Percentiles rank a stretch among this genome's conserved stretches.
Conservation (phyloP, 2,329 filamentous ascomycete genomes). For the Apiospora malaysiana region DNA sequence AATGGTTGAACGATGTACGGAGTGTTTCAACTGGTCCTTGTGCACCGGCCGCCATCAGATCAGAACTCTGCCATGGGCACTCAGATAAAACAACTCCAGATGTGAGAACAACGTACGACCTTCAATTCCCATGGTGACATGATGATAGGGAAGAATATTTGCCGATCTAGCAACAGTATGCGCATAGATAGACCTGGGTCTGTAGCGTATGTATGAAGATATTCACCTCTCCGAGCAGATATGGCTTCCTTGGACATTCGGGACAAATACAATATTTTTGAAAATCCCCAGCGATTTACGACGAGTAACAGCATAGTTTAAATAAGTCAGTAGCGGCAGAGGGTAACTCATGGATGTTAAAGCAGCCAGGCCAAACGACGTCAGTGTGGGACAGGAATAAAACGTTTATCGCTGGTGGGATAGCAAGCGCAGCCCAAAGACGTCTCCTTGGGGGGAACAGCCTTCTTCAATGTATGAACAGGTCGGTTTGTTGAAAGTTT, state of each 20-base stretch:
- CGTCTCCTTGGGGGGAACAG: neutral
- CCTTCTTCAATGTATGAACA: neutral
- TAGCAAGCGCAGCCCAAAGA: neutral
- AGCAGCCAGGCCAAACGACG: too few species aligned
- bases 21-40: neutral
- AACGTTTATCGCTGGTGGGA: neutral
- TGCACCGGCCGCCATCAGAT: neutral
- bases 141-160: neutral
- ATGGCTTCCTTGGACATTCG: too few species aligned
- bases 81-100: neutral
- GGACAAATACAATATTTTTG: too few species aligned
- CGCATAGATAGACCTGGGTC: neutral
- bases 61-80: neutral
- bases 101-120: neutral
- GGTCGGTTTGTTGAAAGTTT: neutral
- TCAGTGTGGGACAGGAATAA: neutral
- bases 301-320: too few species aligned
- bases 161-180: neutral
- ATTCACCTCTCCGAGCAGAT: too few species aligned
- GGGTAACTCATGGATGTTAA: too few species aligned
- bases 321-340: too few species aligned
- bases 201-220: too few species aligned
- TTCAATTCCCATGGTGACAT: neutral
- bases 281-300: too few species aligned
- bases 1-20: neutral